A percentile compares a stretch with the other conserved stretches of the same genome.
These are phyloP conservation scores for Candida caryicola DNA, from an alignment of 805 yeast species.

Conservation along the genomic window DNA sequence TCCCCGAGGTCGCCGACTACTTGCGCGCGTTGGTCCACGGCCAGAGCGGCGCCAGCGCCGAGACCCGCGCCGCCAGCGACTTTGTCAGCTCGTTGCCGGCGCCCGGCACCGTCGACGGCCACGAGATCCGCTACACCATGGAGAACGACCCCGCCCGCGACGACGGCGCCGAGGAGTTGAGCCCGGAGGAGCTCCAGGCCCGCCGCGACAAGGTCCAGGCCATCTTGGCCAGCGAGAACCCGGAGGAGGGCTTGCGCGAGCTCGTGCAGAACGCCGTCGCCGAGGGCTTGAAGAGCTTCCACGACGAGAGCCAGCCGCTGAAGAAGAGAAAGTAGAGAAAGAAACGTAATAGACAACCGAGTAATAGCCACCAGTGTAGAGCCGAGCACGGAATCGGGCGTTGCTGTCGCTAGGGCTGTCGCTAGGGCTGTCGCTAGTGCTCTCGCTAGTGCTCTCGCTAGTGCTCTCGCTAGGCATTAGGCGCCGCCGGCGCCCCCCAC, in stretches of 20 bases:
- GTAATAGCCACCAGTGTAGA: no score
- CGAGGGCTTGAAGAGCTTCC: conserved; percentile 43
- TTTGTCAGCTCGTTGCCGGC: conserved; percentile 29
- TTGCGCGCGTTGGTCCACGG: conserved; percentile 45
- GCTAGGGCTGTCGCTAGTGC: no score
- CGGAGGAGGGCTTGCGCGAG: conserved; percentile 72
- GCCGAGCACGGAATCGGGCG: no score
- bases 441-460: no score
- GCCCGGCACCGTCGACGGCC: conserved; percentile 41
- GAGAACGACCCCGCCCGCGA: conserved; percentile 37
- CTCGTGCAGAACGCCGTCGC: conserved; percentile 66
- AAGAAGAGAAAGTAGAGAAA: conserved; percentile 29
- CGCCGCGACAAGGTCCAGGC: conserved; percentile 64
- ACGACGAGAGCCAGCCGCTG: conserved; percentile 21
- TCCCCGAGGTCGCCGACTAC: conserved; percentile 71
- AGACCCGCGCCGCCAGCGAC: conserved; percentile 12
- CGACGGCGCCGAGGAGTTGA: conserved; percentile 33
- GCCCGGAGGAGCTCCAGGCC: conserved; percentile 47
- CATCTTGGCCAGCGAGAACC: conserved; percentile 75
- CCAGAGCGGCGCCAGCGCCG: conserved; percentile 16
- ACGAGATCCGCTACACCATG: conserved; percentile 57
- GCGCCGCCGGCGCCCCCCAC: no score
- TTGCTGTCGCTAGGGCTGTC: no score
- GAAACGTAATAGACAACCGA: no score
- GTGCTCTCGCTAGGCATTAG: no score